These are phyloP conservation scores for Fusarium sp. DNA, from an alignment of 2,329 filamentous ascomycete species.

Conservation along the genomic window DNA sequence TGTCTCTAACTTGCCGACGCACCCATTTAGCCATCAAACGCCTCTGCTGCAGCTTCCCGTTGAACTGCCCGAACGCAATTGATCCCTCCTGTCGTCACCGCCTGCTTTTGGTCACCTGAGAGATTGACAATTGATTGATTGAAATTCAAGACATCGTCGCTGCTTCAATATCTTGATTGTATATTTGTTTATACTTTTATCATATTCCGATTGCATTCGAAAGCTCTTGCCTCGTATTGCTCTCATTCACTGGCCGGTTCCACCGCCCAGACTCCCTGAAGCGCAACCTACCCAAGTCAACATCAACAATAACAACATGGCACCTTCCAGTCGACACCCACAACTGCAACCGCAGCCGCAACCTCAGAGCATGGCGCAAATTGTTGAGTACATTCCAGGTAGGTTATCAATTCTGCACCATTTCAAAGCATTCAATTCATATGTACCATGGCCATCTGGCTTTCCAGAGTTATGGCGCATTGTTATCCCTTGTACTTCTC, in stretches of 20 bases:
- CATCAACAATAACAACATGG: constrained; percentile 54
- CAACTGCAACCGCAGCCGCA: constrained; percentile 3
- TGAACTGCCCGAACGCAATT: constrained; percentile 23
- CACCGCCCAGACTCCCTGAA: constrained; percentile 27
- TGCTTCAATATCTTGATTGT: constrained; percentile 24
- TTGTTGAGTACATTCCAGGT: constrained; percentile 98
- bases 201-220: constrained; percentile 8
- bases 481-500: constrained; percentile 41
- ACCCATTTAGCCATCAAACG: constrained; percentile 2
- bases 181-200: constrained; percentile 12
- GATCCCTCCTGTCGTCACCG: constrained; percentile 35
- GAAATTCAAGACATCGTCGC: constrained; percentile 25
- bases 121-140: constrained; percentile 23
- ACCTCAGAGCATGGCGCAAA: constrained; percentile 78
- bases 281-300: constrained; percentile 44
- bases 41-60: constrained; percentile 30
- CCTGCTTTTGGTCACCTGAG: constrained; percentile 23
- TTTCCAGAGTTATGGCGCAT: constrained; percentile 47
- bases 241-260: constrained; percentile 11
- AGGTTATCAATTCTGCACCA: constrained; percentile 48
- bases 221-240: constrained; percentile 9
- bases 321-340: constrained; percentile 58
- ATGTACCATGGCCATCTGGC: constrained; percentile 19
- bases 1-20: neutral
- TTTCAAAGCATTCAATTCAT: constrained; percentile 10